Conservation (phyloP, 768 basidiomycete genomes). For the Cantharellus anzutake region DNA sequence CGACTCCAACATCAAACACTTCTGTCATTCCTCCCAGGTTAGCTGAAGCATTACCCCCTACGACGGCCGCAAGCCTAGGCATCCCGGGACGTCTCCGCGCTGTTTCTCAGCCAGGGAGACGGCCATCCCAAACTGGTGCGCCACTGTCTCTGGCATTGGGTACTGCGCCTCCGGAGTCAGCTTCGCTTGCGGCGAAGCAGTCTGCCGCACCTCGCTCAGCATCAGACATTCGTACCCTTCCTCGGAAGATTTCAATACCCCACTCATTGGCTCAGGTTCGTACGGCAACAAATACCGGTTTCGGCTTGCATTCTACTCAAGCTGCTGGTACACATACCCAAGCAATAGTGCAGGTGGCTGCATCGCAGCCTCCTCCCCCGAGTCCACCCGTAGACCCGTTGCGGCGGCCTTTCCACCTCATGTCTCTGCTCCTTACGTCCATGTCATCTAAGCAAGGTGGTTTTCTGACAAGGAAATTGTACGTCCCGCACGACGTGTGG, state of each 20-base stretch:
- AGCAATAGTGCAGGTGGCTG: constrained; percentile 26
- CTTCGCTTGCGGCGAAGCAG: too few relatives aligned
- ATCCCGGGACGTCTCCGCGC: constrained; percentile 34
- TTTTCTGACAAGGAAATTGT: constrained; percentile 68
- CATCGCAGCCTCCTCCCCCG: constrained; percentile 60
- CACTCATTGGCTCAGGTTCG: too few relatives aligned
- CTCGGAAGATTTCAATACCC: too few relatives aligned
- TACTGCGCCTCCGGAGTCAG: too few relatives aligned
- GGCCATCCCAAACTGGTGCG: constrained; percentile 38
- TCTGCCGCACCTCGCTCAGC: too few relatives aligned
- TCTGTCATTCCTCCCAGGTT: too few relatives aligned
- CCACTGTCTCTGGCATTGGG: constrained; percentile 17
- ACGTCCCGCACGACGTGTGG: constrained; percentile 83
- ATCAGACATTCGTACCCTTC: too few relatives aligned
- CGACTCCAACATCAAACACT: too few relatives aligned
- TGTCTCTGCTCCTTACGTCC: constrained; percentile 58
- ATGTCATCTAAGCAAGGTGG: constrained; percentile 71
- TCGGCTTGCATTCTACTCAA: not conserved
- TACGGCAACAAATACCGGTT: too few relatives aligned
- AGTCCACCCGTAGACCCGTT: constrained; percentile 50
- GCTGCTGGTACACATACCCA: constrained; percentile 9
- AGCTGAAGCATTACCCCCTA: too few relatives aligned
- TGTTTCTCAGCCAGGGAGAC: constrained; percentile 57
- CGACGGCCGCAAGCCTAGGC: too few relatives aligned
- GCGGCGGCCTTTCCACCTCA: constrained; percentile 79